phyloP scores from a whole-genome alignment of 805 yeast species.

The Wickerhamomyces bovis region DNA sequence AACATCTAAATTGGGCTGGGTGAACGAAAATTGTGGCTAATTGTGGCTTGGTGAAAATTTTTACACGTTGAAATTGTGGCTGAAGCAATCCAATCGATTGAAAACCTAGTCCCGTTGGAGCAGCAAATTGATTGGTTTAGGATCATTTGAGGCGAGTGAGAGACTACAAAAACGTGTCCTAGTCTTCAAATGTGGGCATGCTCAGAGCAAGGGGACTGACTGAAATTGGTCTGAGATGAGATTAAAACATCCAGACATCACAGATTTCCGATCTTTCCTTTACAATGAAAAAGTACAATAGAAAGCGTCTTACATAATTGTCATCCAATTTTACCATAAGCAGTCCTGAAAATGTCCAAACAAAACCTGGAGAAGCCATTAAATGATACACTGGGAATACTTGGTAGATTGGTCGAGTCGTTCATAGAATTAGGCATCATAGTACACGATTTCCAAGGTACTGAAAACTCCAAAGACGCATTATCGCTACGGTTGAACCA shows the following conservation, averaged over 20 bases:
- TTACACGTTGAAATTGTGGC: slow-evolving; percentile 2
- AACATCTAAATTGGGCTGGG: background rate
- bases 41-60: slow-evolving; percentile 1
- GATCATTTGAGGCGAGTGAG: background rate
- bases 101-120: background rate
- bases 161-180: background rate
- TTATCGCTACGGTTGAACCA: slow-evolving; percentile 34
- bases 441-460: slow-evolving; percentile 90
- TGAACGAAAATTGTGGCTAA: background rate
- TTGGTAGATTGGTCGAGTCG: slow-evolving; percentile 61
- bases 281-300: background rate
- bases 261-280: background rate
- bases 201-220: background rate
- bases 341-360: background rate
- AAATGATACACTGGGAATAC: slow-evolving; percentile 25
- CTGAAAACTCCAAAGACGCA: slow-evolving; percentile 66
- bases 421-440: slow-evolving; percentile 85
- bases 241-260: background rate
- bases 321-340: background rate
- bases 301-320: background rate
- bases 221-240: background rate
- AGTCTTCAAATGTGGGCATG: background rate
- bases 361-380: slow-evolving; percentile 23
- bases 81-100: background rate
- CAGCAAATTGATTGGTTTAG: background rate